Conservation (phyloP, 305 asterid species). For the Solanum hybrid region DNA sequence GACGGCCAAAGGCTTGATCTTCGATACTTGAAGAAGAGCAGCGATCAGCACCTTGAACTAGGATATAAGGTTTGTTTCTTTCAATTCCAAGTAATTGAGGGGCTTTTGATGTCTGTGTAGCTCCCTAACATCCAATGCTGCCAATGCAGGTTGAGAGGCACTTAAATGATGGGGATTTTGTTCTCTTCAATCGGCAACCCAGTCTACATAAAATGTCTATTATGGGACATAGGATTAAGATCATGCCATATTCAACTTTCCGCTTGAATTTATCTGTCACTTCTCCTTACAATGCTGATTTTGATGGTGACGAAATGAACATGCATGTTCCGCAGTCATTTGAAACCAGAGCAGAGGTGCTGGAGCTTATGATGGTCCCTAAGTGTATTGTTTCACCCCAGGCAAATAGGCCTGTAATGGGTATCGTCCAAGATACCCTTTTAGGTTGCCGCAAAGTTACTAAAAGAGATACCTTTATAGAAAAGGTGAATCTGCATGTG, state of each 20-base stretch:
- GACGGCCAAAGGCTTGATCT: constrained; percentile 99
- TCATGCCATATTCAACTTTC: constrained; percentile 97
- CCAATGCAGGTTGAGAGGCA: constrained; percentile 87
- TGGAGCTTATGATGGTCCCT: constrained; percentile 98
- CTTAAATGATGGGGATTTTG: constrained; percentile 94
- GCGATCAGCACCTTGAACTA: constrained; percentile 90
- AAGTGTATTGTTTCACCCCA: constrained; percentile 97
- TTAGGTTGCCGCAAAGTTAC: constrained; percentile 95
- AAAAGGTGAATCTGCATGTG: constrained; percentile 42
- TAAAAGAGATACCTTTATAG: constrained; percentile 93
- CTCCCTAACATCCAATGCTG: background rate
- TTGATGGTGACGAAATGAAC: constrained; percentile 99
- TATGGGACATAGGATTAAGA: constrained; percentile 97
- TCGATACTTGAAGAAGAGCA: constrained; percentile 94
- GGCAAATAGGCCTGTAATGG: constrained; percentile 96
- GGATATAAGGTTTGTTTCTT: constrained; percentile 67
- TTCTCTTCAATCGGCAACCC: constrained; percentile 94
- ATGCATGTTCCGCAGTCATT: constrained; percentile 99
- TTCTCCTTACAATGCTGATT: constrained; percentile 99
- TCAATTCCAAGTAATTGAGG: background rate
- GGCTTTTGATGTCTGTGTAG: background rate
- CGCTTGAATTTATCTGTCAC: constrained; percentile 94
- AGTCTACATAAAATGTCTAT: constrained; percentile 99
- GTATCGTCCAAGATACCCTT: constrained; percentile 95
- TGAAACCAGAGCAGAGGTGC: constrained; percentile 97